Evolutionary conservation across 164 flowering plant genomes (phyloP).

Genomic region (Piper longum): DNA sequence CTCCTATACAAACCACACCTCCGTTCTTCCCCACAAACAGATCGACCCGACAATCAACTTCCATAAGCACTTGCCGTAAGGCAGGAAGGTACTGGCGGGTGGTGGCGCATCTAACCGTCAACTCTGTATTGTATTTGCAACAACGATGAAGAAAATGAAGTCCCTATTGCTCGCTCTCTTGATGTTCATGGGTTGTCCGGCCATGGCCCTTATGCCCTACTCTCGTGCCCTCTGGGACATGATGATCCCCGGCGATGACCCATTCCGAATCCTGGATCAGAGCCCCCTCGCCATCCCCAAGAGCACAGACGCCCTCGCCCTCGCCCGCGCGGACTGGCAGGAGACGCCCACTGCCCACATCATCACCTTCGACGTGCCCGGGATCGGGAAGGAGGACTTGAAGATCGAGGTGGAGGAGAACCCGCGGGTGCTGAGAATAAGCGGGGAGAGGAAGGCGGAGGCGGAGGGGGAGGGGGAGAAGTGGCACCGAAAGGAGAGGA

Average conservation of each 20-base stretch:
- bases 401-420: constrained; percentile 43
- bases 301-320: constrained; percentile 15
- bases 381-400: constrained; percentile 33
- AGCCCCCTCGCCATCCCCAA: constrained; percentile 22
- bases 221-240: constrained; percentile 17
- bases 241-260: constrained; percentile 27
- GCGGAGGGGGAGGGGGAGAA: constrained; percentile 23
- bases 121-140: neutral
- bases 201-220: constrained; percentile 21
- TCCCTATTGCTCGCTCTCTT: neutral
- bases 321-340: constrained; percentile 41
- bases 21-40: neutral
- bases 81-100: too few relatives aligned
- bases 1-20: neutral
- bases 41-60: neutral
- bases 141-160: neutral
- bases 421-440: constrained; percentile 28
- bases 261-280: constrained; percentile 32
- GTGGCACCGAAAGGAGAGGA: constrained; percentile 39
- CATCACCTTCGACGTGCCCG: constrained; percentile 27
- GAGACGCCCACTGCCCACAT: constrained; percentile 27
- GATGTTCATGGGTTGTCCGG: neutral
- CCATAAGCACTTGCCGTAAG: neutral
- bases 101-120: too few relatives aligned
- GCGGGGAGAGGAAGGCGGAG: constrained; percentile 28